Percentiles rank a stretch among this genome's conserved stretches.
Evolutionary conservation across 768 basidiomycete species (phyloP).

Genomic region (Symmetrospora coprosmae): DNA sequence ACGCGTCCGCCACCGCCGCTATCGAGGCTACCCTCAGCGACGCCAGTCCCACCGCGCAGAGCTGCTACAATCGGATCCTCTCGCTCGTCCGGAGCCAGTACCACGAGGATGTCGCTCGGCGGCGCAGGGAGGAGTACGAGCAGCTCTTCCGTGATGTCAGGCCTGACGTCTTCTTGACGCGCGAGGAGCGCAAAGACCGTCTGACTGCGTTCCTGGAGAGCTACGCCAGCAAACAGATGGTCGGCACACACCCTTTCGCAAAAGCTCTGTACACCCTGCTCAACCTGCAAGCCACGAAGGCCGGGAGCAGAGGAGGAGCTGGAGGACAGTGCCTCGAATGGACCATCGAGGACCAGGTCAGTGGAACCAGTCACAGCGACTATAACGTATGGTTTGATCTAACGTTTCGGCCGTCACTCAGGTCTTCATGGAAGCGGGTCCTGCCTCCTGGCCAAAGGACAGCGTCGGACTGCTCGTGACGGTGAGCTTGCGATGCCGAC

Average conservation of each 20-base stretch:
- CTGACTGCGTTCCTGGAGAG: not conserved
- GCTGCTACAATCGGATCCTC: constrained; percentile 13
- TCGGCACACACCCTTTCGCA: constrained; percentile 16
- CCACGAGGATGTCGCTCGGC: constrained; percentile 2
- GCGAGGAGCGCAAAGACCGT: not conserved
- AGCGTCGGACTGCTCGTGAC: constrained; percentile 2
- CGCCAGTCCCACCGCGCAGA: not conserved
- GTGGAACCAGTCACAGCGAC: too few relatives aligned
- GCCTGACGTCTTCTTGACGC: not conserved
- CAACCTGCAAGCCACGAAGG: not conserved
- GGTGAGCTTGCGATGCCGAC: not conserved
- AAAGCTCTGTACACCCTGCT: constrained; percentile 3
- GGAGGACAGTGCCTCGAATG: constrained; percentile 18
- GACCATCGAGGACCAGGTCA: constrained; percentile 1
- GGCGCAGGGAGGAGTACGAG: not conserved
- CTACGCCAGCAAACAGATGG: constrained; percentile 6
- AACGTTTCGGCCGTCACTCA: not conserved
- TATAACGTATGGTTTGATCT: not conserved
- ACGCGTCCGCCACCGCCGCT: not conserved
- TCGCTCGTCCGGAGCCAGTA: constrained; percentile 1
- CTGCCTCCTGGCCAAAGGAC: not conserved
- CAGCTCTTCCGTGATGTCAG: not conserved
- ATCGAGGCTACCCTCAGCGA: not conserved
- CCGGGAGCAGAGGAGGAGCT: constrained; percentile 9
- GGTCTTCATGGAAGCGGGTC: constrained; percentile 15